A percentile compares a stretch with the other conserved stretches of the same genome.
phyloP scores from a whole-genome alignment of 345 rosid genomes.

The Acer negundo region DNA sequence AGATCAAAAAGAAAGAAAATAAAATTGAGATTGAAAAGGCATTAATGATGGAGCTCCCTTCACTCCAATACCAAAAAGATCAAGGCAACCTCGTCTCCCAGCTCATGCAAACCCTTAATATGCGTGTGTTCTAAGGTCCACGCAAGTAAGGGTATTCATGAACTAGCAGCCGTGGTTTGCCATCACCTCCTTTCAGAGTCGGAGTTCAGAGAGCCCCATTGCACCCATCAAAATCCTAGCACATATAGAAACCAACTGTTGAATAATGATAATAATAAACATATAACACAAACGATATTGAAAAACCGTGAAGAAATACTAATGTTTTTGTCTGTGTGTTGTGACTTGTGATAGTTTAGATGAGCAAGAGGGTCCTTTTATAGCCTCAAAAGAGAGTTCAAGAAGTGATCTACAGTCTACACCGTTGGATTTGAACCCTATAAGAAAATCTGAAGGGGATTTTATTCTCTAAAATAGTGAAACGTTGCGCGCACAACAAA shows the following conservation, averaged over 20 bases:
- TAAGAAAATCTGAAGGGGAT: conserved; percentile 12
- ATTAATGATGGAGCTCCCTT: conserved; percentile 40
- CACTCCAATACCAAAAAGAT: conserved; percentile 38
- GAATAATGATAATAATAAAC: not conserved
- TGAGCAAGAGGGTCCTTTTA: conserved; percentile 24
- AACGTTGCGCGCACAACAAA: not conserved
- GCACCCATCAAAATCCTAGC: conserved; percentile 1
- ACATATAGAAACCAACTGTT: not conserved
- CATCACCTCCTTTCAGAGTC: conserved; percentile 46
- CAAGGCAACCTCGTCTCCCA: conserved; percentile 19
- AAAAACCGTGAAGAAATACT: no score
- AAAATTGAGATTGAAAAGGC: no score
- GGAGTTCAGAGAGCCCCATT: conserved; percentile 61
- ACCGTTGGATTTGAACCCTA: conserved; percentile 11
- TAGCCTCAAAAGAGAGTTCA: conserved; percentile 18
- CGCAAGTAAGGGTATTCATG: conserved; percentile 57
- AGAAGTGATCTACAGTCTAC: conserved; percentile 20
- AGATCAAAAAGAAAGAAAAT: no score
- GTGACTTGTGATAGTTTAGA: not conserved
- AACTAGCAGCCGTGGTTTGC: conserved; percentile 56
- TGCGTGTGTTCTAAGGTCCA: conserved; percentile 10
- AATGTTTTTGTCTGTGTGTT: not conserved
- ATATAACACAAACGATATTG: not conserved
- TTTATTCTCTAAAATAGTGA: conserved; percentile 20
- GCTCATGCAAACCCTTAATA: conserved; percentile 66